Conservation (phyloP, 345 rosid species). For the Jatropha curcas region DNA sequence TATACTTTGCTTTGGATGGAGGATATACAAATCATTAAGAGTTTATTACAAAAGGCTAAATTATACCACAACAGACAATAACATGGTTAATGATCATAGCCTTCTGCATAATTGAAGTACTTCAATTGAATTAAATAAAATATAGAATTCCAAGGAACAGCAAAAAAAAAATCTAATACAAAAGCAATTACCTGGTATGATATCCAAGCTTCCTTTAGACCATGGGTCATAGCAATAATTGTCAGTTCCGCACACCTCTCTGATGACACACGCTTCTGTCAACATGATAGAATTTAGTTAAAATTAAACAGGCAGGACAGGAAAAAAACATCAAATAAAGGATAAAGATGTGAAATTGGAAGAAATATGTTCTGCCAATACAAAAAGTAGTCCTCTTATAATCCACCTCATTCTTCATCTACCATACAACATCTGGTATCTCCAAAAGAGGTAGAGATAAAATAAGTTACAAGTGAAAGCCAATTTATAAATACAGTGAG, state of each 20-base stretch:
- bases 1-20: neutral
- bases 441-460: neutral
- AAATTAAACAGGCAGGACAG: conserved; percentile 2
- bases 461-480: neutral
- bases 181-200: conserved; percentile 69
- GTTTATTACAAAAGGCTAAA: neutral
- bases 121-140: neutral
- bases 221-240: conserved; percentile 75
- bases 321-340: conserved; percentile 3
- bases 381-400: neutral
- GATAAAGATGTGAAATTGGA: neutral
- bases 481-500: neutral
- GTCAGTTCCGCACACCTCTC: conserved; percentile 85
- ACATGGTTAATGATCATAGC: neutral
- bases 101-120: neutral
- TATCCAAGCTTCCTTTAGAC: conserved; percentile 94
- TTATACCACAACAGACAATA: neutral
- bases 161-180: neutral
- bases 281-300: neutral
- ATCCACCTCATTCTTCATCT: neutral
- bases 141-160: neutral
- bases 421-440: neutral
- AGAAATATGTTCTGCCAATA: neutral
- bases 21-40: neutral
- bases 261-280: conserved; percentile 78